Conservation (phyloP, 2,329 filamentous ascomycete species). For the Sodiomyces alkalinus region DNA sequence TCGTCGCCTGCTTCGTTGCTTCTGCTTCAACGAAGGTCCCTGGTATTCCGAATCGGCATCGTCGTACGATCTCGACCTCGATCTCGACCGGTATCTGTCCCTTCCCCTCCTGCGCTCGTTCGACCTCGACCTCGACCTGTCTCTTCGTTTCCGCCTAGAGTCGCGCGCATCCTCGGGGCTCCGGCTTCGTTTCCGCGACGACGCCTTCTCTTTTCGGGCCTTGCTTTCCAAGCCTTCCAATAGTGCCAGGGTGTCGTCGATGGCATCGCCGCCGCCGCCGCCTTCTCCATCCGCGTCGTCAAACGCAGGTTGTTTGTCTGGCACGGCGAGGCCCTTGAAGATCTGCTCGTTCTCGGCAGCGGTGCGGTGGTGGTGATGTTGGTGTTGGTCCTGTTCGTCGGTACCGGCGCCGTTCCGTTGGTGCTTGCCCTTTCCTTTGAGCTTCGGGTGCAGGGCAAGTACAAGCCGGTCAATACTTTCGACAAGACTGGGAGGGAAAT, state of each 20-base stretch:
- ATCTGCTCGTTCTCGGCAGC: conserved; percentile 62
- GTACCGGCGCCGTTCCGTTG: conserved; percentile 17
- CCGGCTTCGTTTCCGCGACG: conserved; percentile 40
- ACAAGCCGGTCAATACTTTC: conserved; percentile 87
- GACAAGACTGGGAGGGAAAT: conserved; percentile 71
- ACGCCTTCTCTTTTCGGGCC: conserved; percentile 24
- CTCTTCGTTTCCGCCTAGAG: conserved; percentile 23
- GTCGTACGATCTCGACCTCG: conserved; percentile 23
- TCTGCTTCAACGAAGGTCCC: conserved; percentile 11
- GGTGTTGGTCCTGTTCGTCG: too few relatives aligned
- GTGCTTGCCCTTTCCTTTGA: conserved; percentile 43
- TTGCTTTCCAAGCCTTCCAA: conserved; percentile 74
- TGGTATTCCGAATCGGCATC: too few relatives aligned
- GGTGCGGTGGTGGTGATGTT: conserved; percentile 22
- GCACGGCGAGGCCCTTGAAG: conserved; percentile 81
- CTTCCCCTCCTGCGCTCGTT: conserved; percentile 22
- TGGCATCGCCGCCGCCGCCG: conserved; percentile 46
- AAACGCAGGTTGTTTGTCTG: conserved; percentile 47
- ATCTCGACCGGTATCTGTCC: conserved; percentile 16
- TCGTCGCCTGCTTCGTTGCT: conserved; percentile 20
- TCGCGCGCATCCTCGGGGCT: conserved; percentile 37
- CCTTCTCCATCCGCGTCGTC: conserved; percentile 15
- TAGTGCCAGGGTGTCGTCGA: conserved; percentile 86
- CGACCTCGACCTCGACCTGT: conserved; percentile 26
- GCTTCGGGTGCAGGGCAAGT: conserved; percentile 77